phyloP scores from a whole-genome alignment of 768 basidiomycete species.

The Suillus americanus region DNA sequence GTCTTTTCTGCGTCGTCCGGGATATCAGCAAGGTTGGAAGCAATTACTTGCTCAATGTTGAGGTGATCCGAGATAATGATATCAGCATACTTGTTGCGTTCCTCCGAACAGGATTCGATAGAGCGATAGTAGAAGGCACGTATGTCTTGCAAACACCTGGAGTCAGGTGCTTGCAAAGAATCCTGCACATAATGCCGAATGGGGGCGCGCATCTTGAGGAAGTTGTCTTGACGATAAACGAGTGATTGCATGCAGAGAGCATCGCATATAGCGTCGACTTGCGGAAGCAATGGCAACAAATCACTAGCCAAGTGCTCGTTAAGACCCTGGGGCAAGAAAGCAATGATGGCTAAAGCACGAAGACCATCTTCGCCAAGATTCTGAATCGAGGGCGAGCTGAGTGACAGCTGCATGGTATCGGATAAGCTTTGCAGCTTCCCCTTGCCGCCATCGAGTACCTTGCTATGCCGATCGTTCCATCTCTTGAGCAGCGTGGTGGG shows the following conservation, averaged over 20 bases:
- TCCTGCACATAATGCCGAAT: constrained; percentile 2
- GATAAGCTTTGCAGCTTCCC: not conserved
- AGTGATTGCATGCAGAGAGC: not conserved
- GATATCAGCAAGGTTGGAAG: not conserved
- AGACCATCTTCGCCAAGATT: not conserved
- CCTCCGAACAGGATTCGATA: not conserved
- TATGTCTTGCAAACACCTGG: not conserved
- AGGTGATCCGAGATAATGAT: not conserved
- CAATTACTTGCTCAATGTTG: not conserved
- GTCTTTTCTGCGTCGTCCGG: not conserved
- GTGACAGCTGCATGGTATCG: not conserved
- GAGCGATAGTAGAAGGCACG: not conserved
- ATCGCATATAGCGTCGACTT: not conserved
- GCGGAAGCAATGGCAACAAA: not conserved
- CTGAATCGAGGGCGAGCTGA: not conserved
- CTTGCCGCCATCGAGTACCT: not conserved
- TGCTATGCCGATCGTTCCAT: not conserved
- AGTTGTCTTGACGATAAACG: not conserved
- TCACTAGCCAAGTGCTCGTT: not conserved
- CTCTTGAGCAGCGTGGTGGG: not conserved
- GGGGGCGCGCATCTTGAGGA: not conserved
- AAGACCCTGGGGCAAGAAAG: constrained; percentile 4
- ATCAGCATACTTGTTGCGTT: not conserved
- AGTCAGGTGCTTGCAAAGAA: not conserved
- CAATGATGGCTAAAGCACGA: constrained; percentile 1